Percentiles rank a stretch among this genome's conserved stretches.
Conservation (phyloP, 495 filamentous ascomycete species). For the Penicillium steckii region DNA sequence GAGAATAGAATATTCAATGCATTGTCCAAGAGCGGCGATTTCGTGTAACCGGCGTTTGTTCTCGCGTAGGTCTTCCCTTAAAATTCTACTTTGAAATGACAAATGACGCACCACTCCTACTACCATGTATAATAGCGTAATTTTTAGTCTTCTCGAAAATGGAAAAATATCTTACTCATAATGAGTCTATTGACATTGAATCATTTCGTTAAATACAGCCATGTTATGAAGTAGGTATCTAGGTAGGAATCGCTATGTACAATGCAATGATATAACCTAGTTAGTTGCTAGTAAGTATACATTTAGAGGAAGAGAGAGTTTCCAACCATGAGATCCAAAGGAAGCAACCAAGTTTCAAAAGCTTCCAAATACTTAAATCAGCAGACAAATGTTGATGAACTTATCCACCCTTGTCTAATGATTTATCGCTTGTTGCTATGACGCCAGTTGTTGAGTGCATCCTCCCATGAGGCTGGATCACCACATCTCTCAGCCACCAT, state of each 20-base stretch:
- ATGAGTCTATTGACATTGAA: no score
- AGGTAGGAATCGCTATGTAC: slow-evolving; percentile 8
- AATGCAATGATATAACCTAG: slow-evolving; percentile 12
- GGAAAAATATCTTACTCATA: no score
- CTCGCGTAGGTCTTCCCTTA: neutral
- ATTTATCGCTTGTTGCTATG: slow-evolving; percentile 32
- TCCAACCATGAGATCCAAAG: neutral
- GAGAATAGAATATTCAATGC: neutral
- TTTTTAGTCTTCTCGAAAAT: no score
- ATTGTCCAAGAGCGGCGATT: neutral
- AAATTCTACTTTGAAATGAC: neutral
- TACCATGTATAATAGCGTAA: no score
- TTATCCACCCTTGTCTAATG: no score
- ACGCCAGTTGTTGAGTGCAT: slow-evolving; percentile 62
- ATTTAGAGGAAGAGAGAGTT: neutral
- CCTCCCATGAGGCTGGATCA: slow-evolving; percentile 57
- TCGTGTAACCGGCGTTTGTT: neutral
- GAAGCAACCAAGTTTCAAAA: no score
- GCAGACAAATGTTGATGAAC: no score
- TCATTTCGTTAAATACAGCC: no score
- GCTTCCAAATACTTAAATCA: no score
- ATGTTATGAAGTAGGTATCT: neutral
- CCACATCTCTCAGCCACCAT: slow-evolving; percentile 79
- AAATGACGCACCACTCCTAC: neutral
- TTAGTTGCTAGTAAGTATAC: no score